Base-by-base conservation (phyloP, 352 stramenopile species). In the Globisporangium acanthophoron region DNA sequence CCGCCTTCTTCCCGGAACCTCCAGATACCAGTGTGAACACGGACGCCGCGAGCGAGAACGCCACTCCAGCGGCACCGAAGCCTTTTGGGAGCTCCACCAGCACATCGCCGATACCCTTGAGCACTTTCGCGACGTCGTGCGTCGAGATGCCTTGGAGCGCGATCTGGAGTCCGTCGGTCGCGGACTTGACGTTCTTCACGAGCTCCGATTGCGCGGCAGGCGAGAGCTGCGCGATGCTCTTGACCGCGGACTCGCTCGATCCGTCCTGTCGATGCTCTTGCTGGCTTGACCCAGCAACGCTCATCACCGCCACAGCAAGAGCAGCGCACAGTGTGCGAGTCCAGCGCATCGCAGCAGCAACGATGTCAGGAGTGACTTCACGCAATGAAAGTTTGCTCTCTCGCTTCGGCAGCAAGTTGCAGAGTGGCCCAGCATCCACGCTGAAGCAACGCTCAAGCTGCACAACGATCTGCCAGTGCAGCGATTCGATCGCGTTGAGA, bases 121-220 rank as follows among this genome's bases (percentile, higher is more conserved):
- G 61, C 59, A 68, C 70, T 31, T 65, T 68, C 7, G 58, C 74
- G 18, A 61, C 58, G 52, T 82, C 73, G 35, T 69, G 57, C 12
- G 59, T 58, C 0, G 61, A 47, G 2, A 64, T 66, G 0, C 67
- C 70, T 21, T 69, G 59, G 3, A 82, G 57, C 7, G 73, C 73
- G 39, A 77, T 55, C 24, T 79, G 73, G 40, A 82, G 70, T 6
- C 73, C 73, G 56, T 82, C 73, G 1, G 73, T 79, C 11, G 70
- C 62, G 0, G 52, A 31, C 59, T 82, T 82, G 58, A 82, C 56
- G 27, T 68, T 75, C 40, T 46, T 16, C 16, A 82, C 46, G 0
- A 68, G 52, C 18, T 66, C 56, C 0, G 51, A 27, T 9, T 67
- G 59, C 0, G 54, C 46, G 0, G 18, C 15, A 3, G 52, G 27